Conservation (phyloP, 2,329 filamentous ascomycete species). For the Diaporthe ilicicola region DNA sequence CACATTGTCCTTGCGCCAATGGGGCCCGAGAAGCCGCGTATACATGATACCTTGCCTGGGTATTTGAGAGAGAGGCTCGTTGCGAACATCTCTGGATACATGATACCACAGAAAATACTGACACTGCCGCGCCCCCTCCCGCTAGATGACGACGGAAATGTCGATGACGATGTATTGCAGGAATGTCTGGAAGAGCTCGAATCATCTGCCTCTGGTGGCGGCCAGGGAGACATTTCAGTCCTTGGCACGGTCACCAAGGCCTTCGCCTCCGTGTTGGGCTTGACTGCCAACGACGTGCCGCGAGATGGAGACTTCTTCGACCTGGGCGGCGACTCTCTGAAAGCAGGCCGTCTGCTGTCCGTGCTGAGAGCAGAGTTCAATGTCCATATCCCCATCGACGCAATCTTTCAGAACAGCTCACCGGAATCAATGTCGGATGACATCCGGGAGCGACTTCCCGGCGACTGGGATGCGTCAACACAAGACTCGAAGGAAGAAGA, state of each 20-base stretch:
- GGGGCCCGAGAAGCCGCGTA: background rate
- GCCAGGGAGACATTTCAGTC: slow-evolving; percentile 36
- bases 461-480: background rate
- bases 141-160: slow-evolving; percentile 38
- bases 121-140: slow-evolving; percentile 46
- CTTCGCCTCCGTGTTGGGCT: slow-evolving; percentile 55
- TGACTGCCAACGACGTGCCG: slow-evolving; percentile 48
- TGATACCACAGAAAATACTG: slow-evolving; percentile 50
- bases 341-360: slow-evolving; percentile 61
- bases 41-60: slow-evolving; percentile 10
- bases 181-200: slow-evolving; percentile 4
- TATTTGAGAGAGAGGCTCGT: slow-evolving; percentile 33
- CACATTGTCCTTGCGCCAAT: slow-evolving; percentile 17
- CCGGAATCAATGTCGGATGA: slow-evolving; percentile 48
- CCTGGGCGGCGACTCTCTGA: slow-evolving; percentile 62
- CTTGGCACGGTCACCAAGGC: slow-evolving; percentile 52
- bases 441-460: slow-evolving; percentile 11
- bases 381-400: slow-evolving; percentile 57
- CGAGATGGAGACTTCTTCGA: slow-evolving; percentile 58
- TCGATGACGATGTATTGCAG: slow-evolving; percentile 23
- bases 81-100: slow-evolving; percentile 40
- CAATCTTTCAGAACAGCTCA: slow-evolving; percentile 59
- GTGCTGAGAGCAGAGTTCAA: slow-evolving; percentile 56
- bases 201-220: background rate
- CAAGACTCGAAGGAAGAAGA: slow-evolving; percentile 18